These are phyloP conservation scores for Sugiyamaella smithiae DNA, from an alignment of 805 yeast genomes.

Conservation along the genomic window DNA sequence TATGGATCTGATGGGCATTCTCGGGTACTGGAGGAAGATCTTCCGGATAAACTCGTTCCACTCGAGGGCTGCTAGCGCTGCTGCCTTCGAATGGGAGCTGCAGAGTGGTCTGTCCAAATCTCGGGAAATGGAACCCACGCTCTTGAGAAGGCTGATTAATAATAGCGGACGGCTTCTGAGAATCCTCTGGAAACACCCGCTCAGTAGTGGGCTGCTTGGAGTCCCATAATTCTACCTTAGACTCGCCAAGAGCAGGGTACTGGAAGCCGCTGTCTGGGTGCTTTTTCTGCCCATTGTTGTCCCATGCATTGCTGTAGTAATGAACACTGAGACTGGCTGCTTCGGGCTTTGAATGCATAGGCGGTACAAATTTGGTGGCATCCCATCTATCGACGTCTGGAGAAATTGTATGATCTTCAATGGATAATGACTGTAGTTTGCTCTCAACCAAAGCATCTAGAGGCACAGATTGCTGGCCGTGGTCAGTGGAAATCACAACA, in stretches of 20 bases:
- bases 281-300: neutral
- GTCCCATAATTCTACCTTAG: constrained; percentile 15
- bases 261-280: constrained; percentile 3
- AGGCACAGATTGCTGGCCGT: no score
- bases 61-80: constrained; percentile 6
- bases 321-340: constrained; percentile 22
- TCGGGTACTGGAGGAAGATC: constrained; percentile 6
- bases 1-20: neutral
- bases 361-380: constrained; percentile 28
- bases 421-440: neutral
- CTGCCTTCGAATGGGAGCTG: constrained; percentile 28
- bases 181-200: constrained; percentile 18
- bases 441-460: neutral
- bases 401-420: constrained; percentile 12
- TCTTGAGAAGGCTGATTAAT: neutral
- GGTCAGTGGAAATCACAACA: neutral
- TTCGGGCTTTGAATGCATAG: constrained; percentile 26
- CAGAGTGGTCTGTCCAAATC: constrained; percentile 10
- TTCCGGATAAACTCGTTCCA: constrained; percentile 19
- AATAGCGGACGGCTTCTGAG: neutral
- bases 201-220: constrained; percentile 9
- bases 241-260: constrained; percentile 19
- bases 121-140: constrained; percentile 9
- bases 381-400: constrained; percentile 29
- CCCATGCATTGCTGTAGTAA: constrained; percentile 21